Base-by-base conservation (phyloP, 2,329 filamentous ascomycete genomes). In the Fusarium sp. region DNA sequence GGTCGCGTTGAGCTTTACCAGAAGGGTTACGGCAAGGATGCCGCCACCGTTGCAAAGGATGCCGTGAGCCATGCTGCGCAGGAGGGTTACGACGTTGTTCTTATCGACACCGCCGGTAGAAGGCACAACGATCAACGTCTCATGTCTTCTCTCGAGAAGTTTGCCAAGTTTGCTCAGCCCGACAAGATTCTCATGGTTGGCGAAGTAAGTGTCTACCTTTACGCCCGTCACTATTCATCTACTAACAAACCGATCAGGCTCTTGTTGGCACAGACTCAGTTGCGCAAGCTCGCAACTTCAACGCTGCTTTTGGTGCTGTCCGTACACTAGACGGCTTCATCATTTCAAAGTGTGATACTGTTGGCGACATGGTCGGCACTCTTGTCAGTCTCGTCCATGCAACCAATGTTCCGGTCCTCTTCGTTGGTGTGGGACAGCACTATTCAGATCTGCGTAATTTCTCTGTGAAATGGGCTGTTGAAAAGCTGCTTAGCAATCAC, bases 141-240 rank as follows among this genome's bases (percentile, higher is more conserved):
- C 65, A 99, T 99, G 97, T 96, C 92, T 13, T 95, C 92, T 5
- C 85, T 99, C 36, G 96, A 98, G 80, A 99, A 98, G 77, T 99
- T 99, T 78, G 95, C 93, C 67, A 97, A 97, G 78, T 92, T 98
- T 74, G 96, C 96, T 1, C 89, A 95, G 70, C 97, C 97, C 1
- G 95, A 99, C 81, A 98, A 99, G 85, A 97, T 99, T 69, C 89
- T 99, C 77, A 98, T 99, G 94, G 96, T 99, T 67, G 86, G 84
- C 74, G 85, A 87, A 78, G 82, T 83, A 77, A 55, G 78, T 50
- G 18, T 51, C 46, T 23, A n/a, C 28, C 31, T 38, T 16, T 12
- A 10, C 23, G 18, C 5, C 15, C 23, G 18, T 16, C 31, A n/a
- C 16, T 31, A 16, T 10, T 26, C 31, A 34, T 28, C 20, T 8